Percentiles rank a stretch among this genome's conserved stretches.
phyloP scores from a whole-genome alignment of 352 stramenopile species.

The Globisporangium iwayamae region DNA sequence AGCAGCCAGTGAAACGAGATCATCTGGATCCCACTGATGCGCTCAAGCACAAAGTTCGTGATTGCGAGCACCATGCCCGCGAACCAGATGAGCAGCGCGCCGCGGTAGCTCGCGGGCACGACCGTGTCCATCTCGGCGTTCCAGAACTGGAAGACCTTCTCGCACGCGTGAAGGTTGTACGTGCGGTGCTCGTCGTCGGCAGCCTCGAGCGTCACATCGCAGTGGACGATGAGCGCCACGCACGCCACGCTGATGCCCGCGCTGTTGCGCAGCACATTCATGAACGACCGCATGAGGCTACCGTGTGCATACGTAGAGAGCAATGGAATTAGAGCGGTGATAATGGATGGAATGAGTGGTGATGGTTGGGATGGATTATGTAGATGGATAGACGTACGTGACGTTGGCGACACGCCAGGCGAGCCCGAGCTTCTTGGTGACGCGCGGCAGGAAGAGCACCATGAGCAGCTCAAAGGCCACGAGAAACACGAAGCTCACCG shows the following conservation, averaged over 20 bases:
- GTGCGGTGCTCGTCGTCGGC: slow-evolving; percentile 21
- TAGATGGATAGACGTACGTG: slow-evolving; percentile 35
- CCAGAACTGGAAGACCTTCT: slow-evolving; percentile 72
- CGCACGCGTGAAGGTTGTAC: slow-evolving; percentile 79
- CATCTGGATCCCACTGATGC: slow-evolving; percentile 74
- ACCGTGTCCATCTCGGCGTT: slow-evolving; percentile 47
- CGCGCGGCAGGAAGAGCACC: slow-evolving; percentile 52
- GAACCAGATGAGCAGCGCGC: slow-evolving; percentile 81
- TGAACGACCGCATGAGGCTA: slow-evolving; percentile 70
- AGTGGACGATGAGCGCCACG: slow-evolving; percentile 80
- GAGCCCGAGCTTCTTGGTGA: slow-evolving; percentile 50
- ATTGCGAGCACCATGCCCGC: slow-evolving; percentile 75
- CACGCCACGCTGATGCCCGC: slow-evolving; percentile 79
- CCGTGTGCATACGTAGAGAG: neutral
- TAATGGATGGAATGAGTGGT: neutral
- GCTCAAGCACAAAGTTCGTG: slow-evolving; percentile 83
- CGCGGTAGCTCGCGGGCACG: slow-evolving; percentile 74
- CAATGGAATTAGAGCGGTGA: neutral
- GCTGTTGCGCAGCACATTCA: slow-evolving; percentile 80
- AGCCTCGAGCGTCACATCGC: slow-evolving; percentile 55
- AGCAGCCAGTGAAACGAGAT: slow-evolving; percentile 79
- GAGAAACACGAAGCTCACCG: slow-evolving; percentile 72
- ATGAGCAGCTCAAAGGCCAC: slow-evolving; percentile 70
- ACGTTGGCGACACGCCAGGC: slow-evolving; percentile 66
- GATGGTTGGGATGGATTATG: neutral